These are phyloP conservation scores for Saccharomycopsis capsularis DNA, from an alignment of 805 yeast species.

Conservation along the genomic window DNA sequence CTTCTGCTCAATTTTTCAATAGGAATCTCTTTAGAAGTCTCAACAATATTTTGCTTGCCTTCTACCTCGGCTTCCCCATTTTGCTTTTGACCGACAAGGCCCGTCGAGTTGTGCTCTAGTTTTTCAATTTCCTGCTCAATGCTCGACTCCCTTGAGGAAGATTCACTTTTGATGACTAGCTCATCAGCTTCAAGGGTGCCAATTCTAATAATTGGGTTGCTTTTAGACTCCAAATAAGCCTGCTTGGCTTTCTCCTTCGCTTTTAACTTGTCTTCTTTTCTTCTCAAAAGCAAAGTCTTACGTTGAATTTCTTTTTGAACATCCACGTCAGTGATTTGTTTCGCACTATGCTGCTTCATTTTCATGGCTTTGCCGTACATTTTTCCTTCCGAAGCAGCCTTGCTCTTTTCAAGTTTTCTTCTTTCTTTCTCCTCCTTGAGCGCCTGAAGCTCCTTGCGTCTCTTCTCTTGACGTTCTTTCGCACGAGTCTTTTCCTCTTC, in stretches of 20 bases:
- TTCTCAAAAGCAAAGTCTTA: background rate
- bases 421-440: background rate
- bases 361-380: background rate
- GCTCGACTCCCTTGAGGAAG: slow-evolving; percentile 27
- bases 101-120: too few species aligned
- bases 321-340: background rate
- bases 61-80: too few species aligned
- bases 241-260: background rate
- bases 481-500: background rate
- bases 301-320: background rate
- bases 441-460: background rate
- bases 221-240: background rate
- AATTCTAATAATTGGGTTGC: background rate
- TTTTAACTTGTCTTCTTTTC: background rate
- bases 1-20: too few species aligned
- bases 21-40: too few species aligned
- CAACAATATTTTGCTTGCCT: too few species aligned
- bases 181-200: background rate
- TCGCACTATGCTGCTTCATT: background rate
- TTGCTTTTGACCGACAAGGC: too few species aligned
- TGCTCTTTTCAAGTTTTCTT: background rate
- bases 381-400: background rate
- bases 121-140: too few species aligned
- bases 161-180: background rate
- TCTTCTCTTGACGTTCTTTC: background rate